Base-by-base conservation (phyloP, 2,329 filamentous ascomycete species). In the Colletotrichum orchidophilum region DNA sequence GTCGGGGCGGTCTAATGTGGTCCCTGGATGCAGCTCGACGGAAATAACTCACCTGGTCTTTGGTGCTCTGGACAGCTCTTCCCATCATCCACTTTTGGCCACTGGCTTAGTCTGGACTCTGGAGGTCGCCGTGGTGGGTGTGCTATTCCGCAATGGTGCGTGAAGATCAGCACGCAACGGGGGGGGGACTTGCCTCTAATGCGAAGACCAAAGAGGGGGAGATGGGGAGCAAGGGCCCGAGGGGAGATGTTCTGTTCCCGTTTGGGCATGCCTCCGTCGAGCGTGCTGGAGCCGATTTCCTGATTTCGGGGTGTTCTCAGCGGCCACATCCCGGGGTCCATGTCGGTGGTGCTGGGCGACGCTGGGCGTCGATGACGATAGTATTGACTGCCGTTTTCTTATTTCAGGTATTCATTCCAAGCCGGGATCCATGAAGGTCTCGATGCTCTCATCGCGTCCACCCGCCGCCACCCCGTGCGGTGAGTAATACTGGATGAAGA, bases 341-440 rank as follows among this genome's bases (percentile, higher is more conserved):
- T 49, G 33, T 66, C 39, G 18, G 21, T n/a, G 39, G 39, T 46
- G 39, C 39, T 46, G 39, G 39, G 8, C 39, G 8, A 5, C 21
- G 39, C 39, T 46, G 39, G 39, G 35, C n/a, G 35, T 42, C 63
- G n/a, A 71, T 68, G 52, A 68, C 63, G 57, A 59, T 58, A 50
- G 57, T 46, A 42, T 67, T 64, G 42, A 52, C 50, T 62, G 63
- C 63, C 31, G 59, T 61, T 58, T 27, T 58, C 29, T 39, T 58
- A 39, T 59, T 39, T 59, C 55, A 21, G 18, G 39, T 46, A 46
- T 46, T 59, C 18, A 1, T 53, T 6, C 15, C 12, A 53, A 53
- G 50, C 15, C 50, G 26, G 26, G 29, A 33, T 11, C 54, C 18
- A 57, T 29, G 13, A 6, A 29, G 18, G 39, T 46, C 39, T 46